These are phyloP conservation scores for Vinca minor DNA, from an alignment of 257 asterid genomes.

Conservation along the genomic window DNA sequence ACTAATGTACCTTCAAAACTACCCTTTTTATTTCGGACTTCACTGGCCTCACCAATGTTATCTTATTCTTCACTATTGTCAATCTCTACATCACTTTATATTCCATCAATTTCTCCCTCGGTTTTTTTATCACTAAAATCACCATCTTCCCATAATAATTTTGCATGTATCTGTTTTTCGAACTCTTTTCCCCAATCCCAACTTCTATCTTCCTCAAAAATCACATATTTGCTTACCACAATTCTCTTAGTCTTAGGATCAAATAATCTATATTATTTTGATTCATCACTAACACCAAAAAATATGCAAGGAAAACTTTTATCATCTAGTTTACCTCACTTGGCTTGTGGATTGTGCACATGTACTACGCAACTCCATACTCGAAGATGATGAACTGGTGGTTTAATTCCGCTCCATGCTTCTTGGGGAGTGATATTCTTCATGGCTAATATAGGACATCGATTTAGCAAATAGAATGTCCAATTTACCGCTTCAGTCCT, in stretches of 20 bases:
- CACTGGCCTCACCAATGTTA: background rate
- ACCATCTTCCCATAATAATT: background rate
- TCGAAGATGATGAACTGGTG: background rate
- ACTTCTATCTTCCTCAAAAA: background rate
- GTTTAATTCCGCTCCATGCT: slow-evolving; percentile 5
- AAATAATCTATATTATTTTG: background rate
- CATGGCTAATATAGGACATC: slow-evolving; percentile 11
- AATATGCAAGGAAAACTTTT: background rate
- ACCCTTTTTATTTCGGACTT: background rate
- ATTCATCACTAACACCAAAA: background rate
- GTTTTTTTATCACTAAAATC: background rate
- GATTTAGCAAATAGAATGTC: too few species aligned
- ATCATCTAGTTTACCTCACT: background rate
- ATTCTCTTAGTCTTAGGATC: background rate
- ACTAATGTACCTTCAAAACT: background rate
- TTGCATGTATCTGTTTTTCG: background rate
- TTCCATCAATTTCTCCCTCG: too few species aligned
- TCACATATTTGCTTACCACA: background rate
- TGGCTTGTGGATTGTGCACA: background rate
- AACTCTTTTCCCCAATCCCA: background rate
- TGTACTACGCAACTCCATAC: background rate
- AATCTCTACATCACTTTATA: too few species aligned
- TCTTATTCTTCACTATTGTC: background rate
- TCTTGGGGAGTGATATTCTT: background rate
- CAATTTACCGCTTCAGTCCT: slow-evolving; percentile 5